Percentiles rank a stretch among this genome's conserved stretches.
phyloP scores from a whole-genome alignment of 345 rosid species.

The Acer saccharum region DNA sequence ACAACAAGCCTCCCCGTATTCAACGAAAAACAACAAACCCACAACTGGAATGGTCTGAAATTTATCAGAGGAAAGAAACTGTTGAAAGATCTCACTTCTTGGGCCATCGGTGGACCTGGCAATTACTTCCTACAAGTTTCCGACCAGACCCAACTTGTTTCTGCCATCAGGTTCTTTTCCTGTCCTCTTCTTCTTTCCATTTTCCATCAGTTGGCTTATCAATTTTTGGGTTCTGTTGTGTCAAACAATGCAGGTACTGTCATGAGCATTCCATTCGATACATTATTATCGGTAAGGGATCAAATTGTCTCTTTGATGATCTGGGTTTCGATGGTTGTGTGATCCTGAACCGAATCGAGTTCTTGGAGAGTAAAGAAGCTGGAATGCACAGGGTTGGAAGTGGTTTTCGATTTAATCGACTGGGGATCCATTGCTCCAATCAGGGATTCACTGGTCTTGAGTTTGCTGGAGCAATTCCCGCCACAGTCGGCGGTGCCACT shows the following conservation, averaged over 20 bases:
- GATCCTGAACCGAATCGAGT: constrained; percentile 35
- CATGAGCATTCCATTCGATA: constrained; percentile 22
- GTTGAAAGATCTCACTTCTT: constrained; percentile 34
- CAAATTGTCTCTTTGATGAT: constrained; percentile 44
- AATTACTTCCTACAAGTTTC: constrained; percentile 33
- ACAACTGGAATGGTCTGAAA: constrained; percentile 23
- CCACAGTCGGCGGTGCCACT: constrained; percentile 34
- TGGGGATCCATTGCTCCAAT: constrained; percentile 26
- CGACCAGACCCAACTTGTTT: constrained; percentile 29
- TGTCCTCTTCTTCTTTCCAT: neutral
- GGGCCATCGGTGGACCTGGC: constrained; percentile 42
- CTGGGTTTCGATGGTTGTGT: constrained; percentile 43
- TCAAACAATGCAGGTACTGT: constrained; percentile 34
- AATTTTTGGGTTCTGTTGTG: neutral
- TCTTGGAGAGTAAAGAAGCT: constrained; percentile 32
- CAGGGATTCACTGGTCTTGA: constrained; percentile 37
- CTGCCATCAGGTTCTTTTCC: constrained; percentile 33
- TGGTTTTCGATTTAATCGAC: constrained; percentile 33
- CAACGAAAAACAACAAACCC: constrained; percentile 7
- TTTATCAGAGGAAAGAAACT: constrained; percentile 25
- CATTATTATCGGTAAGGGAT: constrained; percentile 37
- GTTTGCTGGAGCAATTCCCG: constrained; percentile 36
- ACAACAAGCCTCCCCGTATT: neutral
- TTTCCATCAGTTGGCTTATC: too few relatives aligned
- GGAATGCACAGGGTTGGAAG: constrained; percentile 38